A percentile compares a stretch with the other conserved stretches of the same genome.
phyloP scores from a whole-genome alignment of 441 rosid genomes.

The Mallotus repandus region DNA sequence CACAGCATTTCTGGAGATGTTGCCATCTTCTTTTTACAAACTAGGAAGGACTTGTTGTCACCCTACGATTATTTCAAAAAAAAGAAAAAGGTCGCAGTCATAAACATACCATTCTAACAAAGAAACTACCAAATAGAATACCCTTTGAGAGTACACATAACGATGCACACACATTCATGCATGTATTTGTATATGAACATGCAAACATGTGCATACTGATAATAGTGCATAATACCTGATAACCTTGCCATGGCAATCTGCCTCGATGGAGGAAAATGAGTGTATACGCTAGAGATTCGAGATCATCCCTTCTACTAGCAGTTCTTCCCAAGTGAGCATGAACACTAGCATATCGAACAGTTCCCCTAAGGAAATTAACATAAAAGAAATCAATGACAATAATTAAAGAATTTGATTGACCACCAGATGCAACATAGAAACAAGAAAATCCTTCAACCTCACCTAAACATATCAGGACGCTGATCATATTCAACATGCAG shows the following conservation, averaged over 20 bases:
- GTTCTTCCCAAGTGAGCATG: conserved; percentile 98
- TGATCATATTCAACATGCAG: conserved; percentile 95
- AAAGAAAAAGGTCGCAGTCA: too few relatives aligned
- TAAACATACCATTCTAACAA: conserved; percentile 14
- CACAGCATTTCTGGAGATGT: conserved; percentile 93
- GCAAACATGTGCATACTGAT: too few relatives aligned
- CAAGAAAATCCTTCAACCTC: conserved; percentile 20
- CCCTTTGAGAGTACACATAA: too few relatives aligned
- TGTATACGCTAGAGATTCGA: conserved; percentile 95
- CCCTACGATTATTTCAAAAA: conserved; percentile 45
- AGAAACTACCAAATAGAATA: background rate
- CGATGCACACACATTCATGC: background rate
- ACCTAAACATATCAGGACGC: conserved; percentile 99
- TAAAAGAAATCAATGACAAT: conserved; percentile 20
- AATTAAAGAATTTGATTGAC: conserved; percentile 2
- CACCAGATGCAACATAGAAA: conserved; percentile 5
- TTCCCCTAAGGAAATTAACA: conserved; percentile 50
- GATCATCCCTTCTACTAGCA: conserved; percentile 98
- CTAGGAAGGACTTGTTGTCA: conserved; percentile 93
- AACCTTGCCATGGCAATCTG: conserved; percentile 99
- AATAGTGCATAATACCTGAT: conserved; percentile 55
- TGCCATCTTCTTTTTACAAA: conserved; percentile 98
- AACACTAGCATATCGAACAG: conserved; percentile 97
- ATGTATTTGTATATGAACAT: background rate
- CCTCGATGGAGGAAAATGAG: conserved; percentile 89